These are phyloP conservation scores for Mycotypha africana DNA, from an alignment of 371 early-diverging fungal genomes.

Conservation along the genomic window DNA sequence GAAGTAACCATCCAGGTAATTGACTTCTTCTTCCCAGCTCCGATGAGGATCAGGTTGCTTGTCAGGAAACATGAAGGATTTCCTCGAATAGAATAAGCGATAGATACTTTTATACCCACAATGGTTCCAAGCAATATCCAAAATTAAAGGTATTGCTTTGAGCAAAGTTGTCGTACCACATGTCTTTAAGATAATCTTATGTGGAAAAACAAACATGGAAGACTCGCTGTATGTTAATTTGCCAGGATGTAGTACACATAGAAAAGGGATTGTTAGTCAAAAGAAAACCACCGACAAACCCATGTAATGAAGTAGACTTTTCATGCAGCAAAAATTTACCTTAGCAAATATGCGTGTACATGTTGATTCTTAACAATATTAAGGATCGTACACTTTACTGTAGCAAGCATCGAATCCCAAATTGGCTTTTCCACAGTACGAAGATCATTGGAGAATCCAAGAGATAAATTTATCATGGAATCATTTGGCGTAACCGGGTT, in stretches of 20 bases:
- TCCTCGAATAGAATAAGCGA: conserved; percentile 89
- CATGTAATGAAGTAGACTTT: too few species aligned
- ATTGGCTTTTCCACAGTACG: conserved; percentile 63
- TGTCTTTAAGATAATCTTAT: conserved; percentile 90
- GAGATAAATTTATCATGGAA: conserved; percentile 17
- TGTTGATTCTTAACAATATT: conserved; percentile 68
- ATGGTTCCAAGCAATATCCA: conserved; percentile 69
- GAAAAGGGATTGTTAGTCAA: neutral
- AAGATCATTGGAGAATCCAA: conserved; percentile 48
- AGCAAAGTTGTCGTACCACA: conserved; percentile 92
- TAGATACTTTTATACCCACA: conserved; percentile 62
- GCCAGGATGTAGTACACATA: too few species aligned
- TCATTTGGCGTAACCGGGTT: conserved; percentile 23
- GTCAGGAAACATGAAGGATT: conserved; percentile 92
- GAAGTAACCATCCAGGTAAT: conserved; percentile 58
- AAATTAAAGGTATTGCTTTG: conserved; percentile 73
- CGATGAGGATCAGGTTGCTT: conserved; percentile 82
- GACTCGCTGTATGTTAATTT: conserved; percentile 85
- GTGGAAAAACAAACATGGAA: conserved; percentile 90
- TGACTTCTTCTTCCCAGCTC: conserved; percentile 84
- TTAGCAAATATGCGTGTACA: conserved; percentile 82
- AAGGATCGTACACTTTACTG: conserved; percentile 86
- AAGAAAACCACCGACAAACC: too few species aligned
- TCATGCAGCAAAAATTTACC: conserved; percentile 26
- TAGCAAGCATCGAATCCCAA: conserved; percentile 84